These are phyloP conservation scores for Monilinia vaccinii-corymbosi DNA, from an alignment of 2,329 filamentous ascomycete species.

Conservation along the genomic window DNA sequence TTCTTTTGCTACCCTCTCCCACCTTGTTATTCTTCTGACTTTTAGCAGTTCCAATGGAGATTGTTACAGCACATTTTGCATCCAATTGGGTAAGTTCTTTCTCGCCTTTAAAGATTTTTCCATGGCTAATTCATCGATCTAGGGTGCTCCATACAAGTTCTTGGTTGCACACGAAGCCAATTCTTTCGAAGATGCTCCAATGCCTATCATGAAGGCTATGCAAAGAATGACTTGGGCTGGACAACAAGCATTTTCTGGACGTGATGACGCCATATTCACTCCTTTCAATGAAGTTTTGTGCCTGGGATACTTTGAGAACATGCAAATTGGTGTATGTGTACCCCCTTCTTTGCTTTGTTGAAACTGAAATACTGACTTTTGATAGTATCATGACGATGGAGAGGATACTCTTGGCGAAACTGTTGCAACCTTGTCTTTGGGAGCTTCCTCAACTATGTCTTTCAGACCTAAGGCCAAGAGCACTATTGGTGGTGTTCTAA, in stretches of 20 bases:
- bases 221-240: slow-evolving; percentile 48
- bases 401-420: slow-evolving; percentile 53
- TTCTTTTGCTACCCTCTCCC: not conserved
- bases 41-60: slow-evolving; percentile 31
- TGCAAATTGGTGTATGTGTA: slow-evolving; percentile 45
- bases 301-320: slow-evolving; percentile 51
- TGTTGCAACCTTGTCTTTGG: slow-evolving; percentile 53
- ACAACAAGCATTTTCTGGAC: not conserved
- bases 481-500: slow-evolving; percentile 13
- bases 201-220: slow-evolving; percentile 40
- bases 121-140: slow-evolving; percentile 13
- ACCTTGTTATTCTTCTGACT: slow-evolving; percentile 20
- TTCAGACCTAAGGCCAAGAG: slow-evolving; percentile 43
- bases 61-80: slow-evolving; percentile 42
- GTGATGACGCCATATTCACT: not conserved
- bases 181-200: slow-evolving; percentile 41
- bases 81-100: slow-evolving; percentile 39
- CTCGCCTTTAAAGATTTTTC: not conserved
- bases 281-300: slow-evolving; percentile 52
- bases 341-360: not conserved
- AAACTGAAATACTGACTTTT: slow-evolving; percentile 9
- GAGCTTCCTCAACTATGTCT: slow-evolving; percentile 39
- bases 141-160: slow-evolving; percentile 60
- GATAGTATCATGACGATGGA: slow-evolving; percentile 57
- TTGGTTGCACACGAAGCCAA: slow-evolving; percentile 44